Base-by-base conservation (phyloP, 805 yeast genomes). In the Wickerhamiella lipophila region DNA sequence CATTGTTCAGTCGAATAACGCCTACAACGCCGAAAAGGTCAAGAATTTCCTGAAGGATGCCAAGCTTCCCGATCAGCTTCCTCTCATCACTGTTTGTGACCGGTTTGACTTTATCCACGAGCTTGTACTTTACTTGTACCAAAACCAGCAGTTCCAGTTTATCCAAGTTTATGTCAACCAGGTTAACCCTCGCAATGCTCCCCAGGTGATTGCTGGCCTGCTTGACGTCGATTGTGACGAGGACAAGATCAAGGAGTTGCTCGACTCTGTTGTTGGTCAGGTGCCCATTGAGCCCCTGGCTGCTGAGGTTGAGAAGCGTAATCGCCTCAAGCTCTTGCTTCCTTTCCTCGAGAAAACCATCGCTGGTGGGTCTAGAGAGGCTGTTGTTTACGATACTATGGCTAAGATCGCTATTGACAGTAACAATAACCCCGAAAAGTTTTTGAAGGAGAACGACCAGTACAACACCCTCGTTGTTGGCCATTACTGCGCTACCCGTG, bases 221-320 rank as follows among this genome's bases (percentile, higher is more conserved):
- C 72, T 92, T 56, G 99, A 92, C 64, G 97, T 92, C 57, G 99
- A 92, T 67, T 88, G 96, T 69, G 97, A 92, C 58, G 98, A 92
- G 67, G 67, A 69, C 50, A 81, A 86, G 58, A 86, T 92, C 64
- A 82, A 85, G 70, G 74, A 76, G 49, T 72, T 92, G 60, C 74
- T 92, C 58, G 75, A 74, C 61, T 80, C 94, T 21, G 97, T 89
- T 6, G 70, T 87, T 49, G 97, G 97, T 50, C 89, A 89, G 67
- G 95, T 92, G 50, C 96, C 98, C 54, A 77, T 92, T 56, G 82
- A 75, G 57, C 87, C 82, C 58, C 76, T 92, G 58, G 95, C 94
- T 45, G 79, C 74, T 43, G 97, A 89, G 72, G 97, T 89, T 58
- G 98, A 92, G 71, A 84, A 86, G 74, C 81, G 98, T 72, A 89